phyloP scores from a whole-genome alignment of 441 rosid species.

The Theobroma grandiflorum region DNA sequence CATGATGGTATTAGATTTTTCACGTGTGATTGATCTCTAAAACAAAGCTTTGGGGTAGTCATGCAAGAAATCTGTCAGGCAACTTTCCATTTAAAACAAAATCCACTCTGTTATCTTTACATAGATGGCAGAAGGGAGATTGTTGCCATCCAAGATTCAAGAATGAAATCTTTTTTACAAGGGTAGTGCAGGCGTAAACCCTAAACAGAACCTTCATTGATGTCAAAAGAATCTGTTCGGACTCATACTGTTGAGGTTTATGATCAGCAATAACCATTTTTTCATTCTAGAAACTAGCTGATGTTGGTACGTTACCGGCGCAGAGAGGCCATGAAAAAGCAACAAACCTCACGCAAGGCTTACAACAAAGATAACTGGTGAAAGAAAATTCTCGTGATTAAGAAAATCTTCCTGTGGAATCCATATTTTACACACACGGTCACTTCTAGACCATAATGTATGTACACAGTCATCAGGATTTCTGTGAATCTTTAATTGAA shows the following conservation, averaged over 20 bases:
- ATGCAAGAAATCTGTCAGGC: background rate
- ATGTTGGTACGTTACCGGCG: background rate
- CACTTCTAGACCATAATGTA: constrained; percentile 41
- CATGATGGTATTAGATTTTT: background rate
- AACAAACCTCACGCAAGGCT: background rate
- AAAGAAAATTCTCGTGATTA: background rate
- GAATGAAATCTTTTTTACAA: too few relatives aligned
- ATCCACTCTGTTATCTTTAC: background rate
- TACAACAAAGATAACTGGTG: background rate
- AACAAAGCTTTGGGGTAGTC: background rate
- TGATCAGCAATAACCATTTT: background rate
- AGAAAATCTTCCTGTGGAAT: constrained; percentile 20
- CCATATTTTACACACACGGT: constrained; percentile 25
- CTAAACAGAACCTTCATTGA: background rate
- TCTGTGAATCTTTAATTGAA: constrained; percentile 22
- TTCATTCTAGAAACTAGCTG: background rate
- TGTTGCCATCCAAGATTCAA: background rate
- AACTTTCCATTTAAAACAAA: background rate
- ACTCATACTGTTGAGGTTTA: too few relatives aligned
- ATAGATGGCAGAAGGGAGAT: too few relatives aligned
- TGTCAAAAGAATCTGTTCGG: background rate
- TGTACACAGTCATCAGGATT: constrained; percentile 36
- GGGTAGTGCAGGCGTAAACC: background rate
- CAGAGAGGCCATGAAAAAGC: background rate
- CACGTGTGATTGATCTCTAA: background rate